Evolutionary conservation across 2,329 filamentous ascomycete genomes (phyloP), one percentile per base, ranked within the genome.

Genomic region (Neoscytalidium dimidiatum): DNA sequence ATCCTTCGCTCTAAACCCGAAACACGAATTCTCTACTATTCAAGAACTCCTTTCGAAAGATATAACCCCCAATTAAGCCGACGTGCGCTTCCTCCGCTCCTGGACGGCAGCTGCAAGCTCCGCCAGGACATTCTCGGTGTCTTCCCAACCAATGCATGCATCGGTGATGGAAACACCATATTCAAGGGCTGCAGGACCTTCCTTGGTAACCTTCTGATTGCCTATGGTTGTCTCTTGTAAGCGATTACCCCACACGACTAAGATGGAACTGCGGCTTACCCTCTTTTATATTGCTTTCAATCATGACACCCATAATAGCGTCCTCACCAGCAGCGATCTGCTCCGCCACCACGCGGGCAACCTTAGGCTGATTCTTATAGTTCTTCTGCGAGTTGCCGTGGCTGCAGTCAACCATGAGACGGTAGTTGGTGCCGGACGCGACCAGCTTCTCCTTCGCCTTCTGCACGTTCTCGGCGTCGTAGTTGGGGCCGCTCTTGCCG

Each of bases 81-180:
- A 11, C 14, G 11, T 41, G 8, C 5, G 38, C 68, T 83, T 85
- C 76, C 91, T 86, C 72, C 92, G 86, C 76, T 90, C 86, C 75
- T 89, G 88, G 62, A 97, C 92, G 29, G 93, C 91, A 62, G 88
- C 85, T 19, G 94, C 94, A 49, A 99, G 86, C 58, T 84, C 83
- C 69, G 90, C 90, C 11, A 98, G 86, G 1, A 94, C 90, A 0
- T 82, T 80, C 71, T 94, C 89, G 4, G 95, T 98, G 71, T 96
- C 92, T 68, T 94, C 88, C 94, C 94, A 98, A 78, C 89, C 85
- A 75, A 99, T 97, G 80, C 95, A 99, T 53, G 94, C 94, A 79
- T 99, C 95, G 0, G 95, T 99, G 78, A 98, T 98, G 77, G 91
- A 95, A 74, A 98, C 91, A 71, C 95, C 95, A 79, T 97, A 94